Base-by-base conservation (phyloP, 495 filamentous ascomycete species). In the Lepraria neglecta region DNA sequence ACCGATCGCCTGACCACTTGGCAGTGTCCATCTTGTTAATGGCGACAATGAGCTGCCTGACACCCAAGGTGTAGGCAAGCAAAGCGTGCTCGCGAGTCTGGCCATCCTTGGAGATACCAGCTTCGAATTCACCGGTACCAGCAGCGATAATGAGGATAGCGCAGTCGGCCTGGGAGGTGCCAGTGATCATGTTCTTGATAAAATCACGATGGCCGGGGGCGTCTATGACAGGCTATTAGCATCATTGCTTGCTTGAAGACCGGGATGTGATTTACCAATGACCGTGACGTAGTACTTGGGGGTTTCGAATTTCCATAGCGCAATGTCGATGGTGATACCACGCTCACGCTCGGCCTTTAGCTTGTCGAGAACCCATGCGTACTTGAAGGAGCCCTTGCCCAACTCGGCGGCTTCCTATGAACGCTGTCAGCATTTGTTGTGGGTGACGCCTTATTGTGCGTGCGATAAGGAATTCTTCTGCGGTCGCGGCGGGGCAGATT, bases 111-210 rank as follows among this genome's bases (percentile, higher is more conserved):
- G 94, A 98, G 88, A 98, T 98, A 97, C 94, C 94, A 87, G 94
- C 94, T 87, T 98, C 94, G 85, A 98, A 98, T 84, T 98, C 94
- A 96, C 94, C 94, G 89, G 92, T 96, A 81, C 94, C 94, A 73
- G 94, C 91, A 71, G 92, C 94, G 81, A 98, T 98, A 82, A 98
- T 97, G 85, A 98, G 92, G 79, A 98, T 89, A 72, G 95, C 94
- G 81, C 92, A 97, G 75, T 98, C 94, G 73, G 95, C 95, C 85
- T 97, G 94, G 75, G 94, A 97, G 72, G 94, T 97, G 89, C 94
- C 94, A 82, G 94, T 97, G 84, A 97, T 98, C 94, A 98, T 98
- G 89, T 96, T 97, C 94, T 98, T 98, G 89, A 98, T 98, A 83
- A 98, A 98, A 76, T 98, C 94, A 90, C 94, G 94, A 81, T 98